These are phyloP conservation scores for Phalaenopsis aphrodite DNA, from an alignment of 106 monocot genomes.

Conservation along the genomic window DNA sequence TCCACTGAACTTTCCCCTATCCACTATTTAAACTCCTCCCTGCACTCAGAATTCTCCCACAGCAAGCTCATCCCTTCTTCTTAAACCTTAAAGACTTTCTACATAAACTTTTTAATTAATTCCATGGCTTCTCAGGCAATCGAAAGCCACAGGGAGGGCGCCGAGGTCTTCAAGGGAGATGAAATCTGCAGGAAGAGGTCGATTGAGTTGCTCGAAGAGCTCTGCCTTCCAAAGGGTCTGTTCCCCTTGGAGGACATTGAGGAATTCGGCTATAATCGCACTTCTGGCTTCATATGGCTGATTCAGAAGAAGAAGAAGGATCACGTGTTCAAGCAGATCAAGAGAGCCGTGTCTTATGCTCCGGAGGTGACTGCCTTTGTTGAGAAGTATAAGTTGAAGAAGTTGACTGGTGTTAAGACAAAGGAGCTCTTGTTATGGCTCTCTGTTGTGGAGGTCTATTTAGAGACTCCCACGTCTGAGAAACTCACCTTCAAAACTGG, in stretches of 20 bases:
- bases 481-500: slow-evolving; percentile 20
- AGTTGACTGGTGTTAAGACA: slow-evolving; percentile 17
- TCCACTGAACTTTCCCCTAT: too few species aligned
- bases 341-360: slow-evolving; percentile 15
- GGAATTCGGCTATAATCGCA: slow-evolving; percentile 20
- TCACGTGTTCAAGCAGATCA: slow-evolving; percentile 19
- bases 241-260: slow-evolving; percentile 16
- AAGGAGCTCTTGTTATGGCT: slow-evolving; percentile 18
- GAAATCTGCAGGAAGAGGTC: slow-evolving; percentile 6
- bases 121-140: slow-evolving; percentile 14
- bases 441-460: slow-evolving; percentile 18
- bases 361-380: slow-evolving; percentile 18
- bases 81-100: background rate
- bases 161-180: background rate
- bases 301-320: slow-evolving; percentile 16
- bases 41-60: background rate
- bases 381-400: slow-evolving; percentile 14
- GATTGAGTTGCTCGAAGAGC: slow-evolving; percentile 14
- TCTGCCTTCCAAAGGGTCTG: slow-evolving; percentile 14
- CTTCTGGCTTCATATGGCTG: slow-evolving; percentile 15
- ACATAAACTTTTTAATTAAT: background rate
- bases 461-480: slow-evolving; percentile 2
- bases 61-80: background rate
- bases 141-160: slow-evolving; percentile 1
- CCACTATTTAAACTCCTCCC: background rate